Percentiles rank a stretch among this genome's conserved stretches.
Conservation (phyloP, 352 stramenopile species). For the Globisporangium barbulae region DNA sequence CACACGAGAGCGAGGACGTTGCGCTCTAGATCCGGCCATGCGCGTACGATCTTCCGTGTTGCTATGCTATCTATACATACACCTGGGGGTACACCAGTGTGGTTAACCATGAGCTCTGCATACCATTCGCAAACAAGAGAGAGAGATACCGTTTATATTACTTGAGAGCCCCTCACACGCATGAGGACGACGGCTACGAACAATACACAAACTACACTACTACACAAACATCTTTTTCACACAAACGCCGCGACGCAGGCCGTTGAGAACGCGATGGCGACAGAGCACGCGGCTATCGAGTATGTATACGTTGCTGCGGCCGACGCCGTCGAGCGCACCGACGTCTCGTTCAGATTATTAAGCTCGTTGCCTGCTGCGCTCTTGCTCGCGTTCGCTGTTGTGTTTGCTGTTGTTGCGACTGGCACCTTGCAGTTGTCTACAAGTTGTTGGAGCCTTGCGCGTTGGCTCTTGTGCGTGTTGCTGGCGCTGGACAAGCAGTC, state of each 20-base stretch:
- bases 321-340: neutral
- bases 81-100: neutral
- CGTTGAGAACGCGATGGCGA: neutral
- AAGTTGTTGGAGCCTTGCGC: neutral
- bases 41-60: neutral
- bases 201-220: neutral
- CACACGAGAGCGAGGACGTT: conserved; percentile 1
- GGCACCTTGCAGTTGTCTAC: neutral
- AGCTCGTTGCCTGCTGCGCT: neutral
- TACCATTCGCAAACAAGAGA: neutral
- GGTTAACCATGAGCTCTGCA: neutral
- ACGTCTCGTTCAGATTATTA: neutral
- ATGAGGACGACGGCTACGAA: neutral
- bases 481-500: conserved; percentile 1
- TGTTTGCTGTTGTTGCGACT: neutral
- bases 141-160: neutral
- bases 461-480: neutral
- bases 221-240: neutral
- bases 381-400: neutral
- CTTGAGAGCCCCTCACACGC: neutral
- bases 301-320: neutral
- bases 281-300: neutral
- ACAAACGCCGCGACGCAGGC: neutral
- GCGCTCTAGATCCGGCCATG: neutral
- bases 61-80: neutral